Evolutionary conservation across 2,329 filamentous ascomycete genomes (phyloP).

Genomic region (Hymenoscyphus fraxineus): DNA sequence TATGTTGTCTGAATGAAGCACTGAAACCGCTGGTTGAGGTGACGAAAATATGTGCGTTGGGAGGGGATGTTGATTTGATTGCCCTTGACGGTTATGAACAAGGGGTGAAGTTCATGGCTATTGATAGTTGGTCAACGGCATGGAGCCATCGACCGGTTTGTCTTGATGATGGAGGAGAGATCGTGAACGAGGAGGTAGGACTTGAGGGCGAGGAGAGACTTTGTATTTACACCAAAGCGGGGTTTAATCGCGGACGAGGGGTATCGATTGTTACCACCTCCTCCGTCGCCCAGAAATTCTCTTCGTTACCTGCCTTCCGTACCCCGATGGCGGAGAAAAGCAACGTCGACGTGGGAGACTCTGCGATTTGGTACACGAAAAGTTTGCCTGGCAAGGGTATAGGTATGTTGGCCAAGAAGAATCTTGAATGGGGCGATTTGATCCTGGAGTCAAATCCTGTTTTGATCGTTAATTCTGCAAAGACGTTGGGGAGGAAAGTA

Average conservation of each 20-base stretch:
- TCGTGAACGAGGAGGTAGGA: background rate
- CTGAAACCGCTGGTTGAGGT: background rate
- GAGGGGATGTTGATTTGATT: background rate
- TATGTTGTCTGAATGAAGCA: background rate
- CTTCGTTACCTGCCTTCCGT: slow-evolving; percentile 3
- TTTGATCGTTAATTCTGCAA: slow-evolving; percentile 4
- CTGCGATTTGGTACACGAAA: slow-evolving; percentile 2
- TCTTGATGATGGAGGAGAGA: background rate
- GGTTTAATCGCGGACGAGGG: slow-evolving; percentile 8
- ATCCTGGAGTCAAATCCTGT: slow-evolving; percentile 5
- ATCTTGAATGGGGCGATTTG: slow-evolving; percentile 6
- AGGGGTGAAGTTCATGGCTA: background rate
- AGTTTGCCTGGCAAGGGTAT: slow-evolving; percentile 7
- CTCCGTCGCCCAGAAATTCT: slow-evolving; percentile 10
- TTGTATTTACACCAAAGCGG: slow-evolving; percentile 13
- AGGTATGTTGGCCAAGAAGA: slow-evolving; percentile 6
- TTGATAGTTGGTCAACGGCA: background rate
- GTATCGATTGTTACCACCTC: slow-evolving; percentile 17
- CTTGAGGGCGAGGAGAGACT: background rate
- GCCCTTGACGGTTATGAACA: background rate
- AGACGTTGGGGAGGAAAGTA: background rate
- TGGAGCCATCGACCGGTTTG: slow-evolving; percentile 8
- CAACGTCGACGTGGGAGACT: no score
- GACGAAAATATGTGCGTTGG: background rate
- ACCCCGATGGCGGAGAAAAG: background rate